Conservation (phyloP, 2,329 filamentous ascomycete species). For the Sclerotinia nivalis region DNA sequence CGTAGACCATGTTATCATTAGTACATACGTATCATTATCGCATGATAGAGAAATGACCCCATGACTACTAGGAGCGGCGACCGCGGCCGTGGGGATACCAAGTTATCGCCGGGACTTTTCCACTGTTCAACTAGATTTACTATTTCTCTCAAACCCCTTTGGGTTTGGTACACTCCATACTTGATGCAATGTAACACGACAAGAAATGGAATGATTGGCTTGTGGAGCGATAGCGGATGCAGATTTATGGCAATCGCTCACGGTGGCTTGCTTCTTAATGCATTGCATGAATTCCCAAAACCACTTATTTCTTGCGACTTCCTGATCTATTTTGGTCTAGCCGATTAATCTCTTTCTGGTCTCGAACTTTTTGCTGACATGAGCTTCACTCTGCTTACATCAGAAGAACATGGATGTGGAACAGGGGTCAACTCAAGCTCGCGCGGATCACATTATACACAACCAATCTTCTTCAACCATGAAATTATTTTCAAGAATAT, state of each 20-base stretch:
- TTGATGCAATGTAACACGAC: background rate
- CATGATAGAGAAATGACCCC: background rate
- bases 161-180: background rate
- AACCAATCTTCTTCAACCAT: background rate
- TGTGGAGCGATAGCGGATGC: background rate
- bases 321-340: background rate
- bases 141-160: background rate
- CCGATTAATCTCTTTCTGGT: background rate
- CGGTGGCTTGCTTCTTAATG: background rate
- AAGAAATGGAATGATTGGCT: background rate
- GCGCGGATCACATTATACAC: background rate
- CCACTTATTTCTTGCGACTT: background rate
- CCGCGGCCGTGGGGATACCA: background rate
- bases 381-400: conserved; percentile 15
- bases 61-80: background rate
- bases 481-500: background rate
- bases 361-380: conserved; percentile 13
- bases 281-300: background rate
- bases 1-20: background rate
- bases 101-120: background rate
- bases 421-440: background rate
- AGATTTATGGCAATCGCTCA: background rate
- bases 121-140: background rate
- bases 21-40: background rate
- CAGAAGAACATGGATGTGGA: background rate